phyloP scores from a whole-genome alignment of 116 monocot species.

The Cymodocea nodosa region DNA sequence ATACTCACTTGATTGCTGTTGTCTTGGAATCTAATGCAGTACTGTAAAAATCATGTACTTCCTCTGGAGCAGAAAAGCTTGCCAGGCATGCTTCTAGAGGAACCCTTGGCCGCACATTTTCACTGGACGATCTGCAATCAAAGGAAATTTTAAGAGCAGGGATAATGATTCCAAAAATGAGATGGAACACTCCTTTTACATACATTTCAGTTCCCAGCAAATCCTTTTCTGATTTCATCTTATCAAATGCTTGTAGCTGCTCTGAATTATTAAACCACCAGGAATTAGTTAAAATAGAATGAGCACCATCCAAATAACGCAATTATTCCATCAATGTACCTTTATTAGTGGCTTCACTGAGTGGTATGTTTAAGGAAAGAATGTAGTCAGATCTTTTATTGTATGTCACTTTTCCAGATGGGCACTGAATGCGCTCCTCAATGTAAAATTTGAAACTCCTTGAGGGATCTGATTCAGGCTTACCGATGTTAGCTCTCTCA shows the following conservation, averaged over 20 bases:
- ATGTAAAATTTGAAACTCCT: slow-evolving; percentile 75
- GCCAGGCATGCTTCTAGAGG: slow-evolving; percentile 78
- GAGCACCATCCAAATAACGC: background rate
- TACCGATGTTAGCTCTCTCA: slow-evolving; percentile 52
- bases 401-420: slow-evolving; percentile 91
- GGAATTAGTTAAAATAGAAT: background rate
- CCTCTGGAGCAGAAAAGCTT: slow-evolving; percentile 79
- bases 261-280: slow-evolving; percentile 28
- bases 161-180: slow-evolving; percentile 1
- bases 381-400: slow-evolving; percentile 81
- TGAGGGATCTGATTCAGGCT: slow-evolving; percentile 62
- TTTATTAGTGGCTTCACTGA: slow-evolving; percentile 79
- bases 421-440: slow-evolving; percentile 80
- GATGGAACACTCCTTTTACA: slow-evolving; percentile 3
- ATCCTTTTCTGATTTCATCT: slow-evolving; percentile 37
- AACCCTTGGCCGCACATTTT: slow-evolving; percentile 88
- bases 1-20: slow-evolving; percentile 82
- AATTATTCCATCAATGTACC: slow-evolving; percentile 18
- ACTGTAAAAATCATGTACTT: slow-evolving; percentile 82
- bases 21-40: slow-evolving; percentile 88
- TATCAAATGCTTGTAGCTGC: slow-evolving; percentile 64
- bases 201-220: slow-evolving; percentile 60
- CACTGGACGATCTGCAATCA: slow-evolving; percentile 41
- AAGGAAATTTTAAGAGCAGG: background rate
- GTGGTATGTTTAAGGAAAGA: slow-evolving; percentile 79